A percentile compares a stretch with the other conserved stretches of the same genome.
Conservation (phyloP, 768 basidiomycete species). For the Suillus discolor region DNA sequence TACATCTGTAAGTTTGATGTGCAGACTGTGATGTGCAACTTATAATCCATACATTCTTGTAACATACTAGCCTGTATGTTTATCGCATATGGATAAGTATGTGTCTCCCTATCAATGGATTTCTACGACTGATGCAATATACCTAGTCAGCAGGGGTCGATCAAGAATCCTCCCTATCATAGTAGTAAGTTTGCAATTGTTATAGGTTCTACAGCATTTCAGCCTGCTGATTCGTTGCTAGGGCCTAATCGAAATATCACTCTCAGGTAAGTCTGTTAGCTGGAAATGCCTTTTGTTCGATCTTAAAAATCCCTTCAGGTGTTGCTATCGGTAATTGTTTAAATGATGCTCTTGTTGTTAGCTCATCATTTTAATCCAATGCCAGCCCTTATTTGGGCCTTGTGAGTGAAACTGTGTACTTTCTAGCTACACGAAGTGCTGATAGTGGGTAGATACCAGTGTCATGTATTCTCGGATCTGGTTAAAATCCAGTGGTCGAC, state of each 20-base stretch:
- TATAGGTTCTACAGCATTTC: background rate
- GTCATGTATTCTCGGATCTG: constrained; percentile 1
- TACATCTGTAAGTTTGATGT: background rate
- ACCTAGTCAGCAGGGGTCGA: constrained; percentile 3
- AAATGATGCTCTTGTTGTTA: background rate
- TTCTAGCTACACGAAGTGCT: background rate
- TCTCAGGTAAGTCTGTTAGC: constrained; percentile 3
- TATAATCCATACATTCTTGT: background rate
- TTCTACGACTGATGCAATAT: background rate
- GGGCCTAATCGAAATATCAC: background rate
- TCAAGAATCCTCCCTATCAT: background rate
- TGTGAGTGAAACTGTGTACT: constrained; percentile 1
- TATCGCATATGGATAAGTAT: constrained; percentile 10
- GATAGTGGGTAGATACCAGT: constrained; percentile 4
- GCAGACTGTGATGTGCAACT: background rate
- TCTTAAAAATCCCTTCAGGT: background rate
- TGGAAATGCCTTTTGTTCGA: background rate
- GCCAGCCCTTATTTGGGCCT: background rate
- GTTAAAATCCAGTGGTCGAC: background rate
- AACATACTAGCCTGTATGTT: background rate
- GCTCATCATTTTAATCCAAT: background rate
- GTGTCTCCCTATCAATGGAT: background rate
- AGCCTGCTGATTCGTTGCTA: background rate
- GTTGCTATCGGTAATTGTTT: constrained; percentile 3
- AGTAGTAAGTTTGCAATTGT: background rate